Evolutionary conservation across 2,329 filamentous ascomycete species (phyloP), one percentile per base, ranked within the genome.

Genomic region (Talaromyces amestolkiae): DNA sequence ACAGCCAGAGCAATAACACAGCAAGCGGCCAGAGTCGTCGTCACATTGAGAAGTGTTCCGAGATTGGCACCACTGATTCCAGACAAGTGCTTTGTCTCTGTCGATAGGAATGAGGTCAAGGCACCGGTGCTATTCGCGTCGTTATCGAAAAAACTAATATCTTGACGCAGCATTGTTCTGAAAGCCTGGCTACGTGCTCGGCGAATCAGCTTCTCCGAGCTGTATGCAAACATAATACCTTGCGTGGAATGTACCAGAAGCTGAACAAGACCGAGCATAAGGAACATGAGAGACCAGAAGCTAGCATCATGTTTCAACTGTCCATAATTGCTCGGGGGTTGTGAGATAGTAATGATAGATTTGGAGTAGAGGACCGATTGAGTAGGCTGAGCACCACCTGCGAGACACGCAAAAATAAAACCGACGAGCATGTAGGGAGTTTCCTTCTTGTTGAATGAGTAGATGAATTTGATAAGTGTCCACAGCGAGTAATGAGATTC

Each of bases 41-140:
- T 78, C 39, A 94, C 91, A 75, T 92, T 89, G 51, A 96, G 81
- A 65, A 98, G 85, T 9, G 94, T 96, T 65, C 93, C 93, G 1
- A 98, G 85, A 0, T 93, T 97, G 33, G 89, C 88, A 56, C 94
- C 95, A 69, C 91, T 93, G 56, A 98, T 87, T 15, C 95, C 93
- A 17, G 93, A 90, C 35, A 97, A 84, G 73, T 96, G 90, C 0
- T 92, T 97, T 0, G 93, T 93, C 78, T 97, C 91, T 0, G 92
- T 96, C 2, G 91, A 93, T 13, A 97, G 82, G 79, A 96, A 95
- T 0, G 91, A 92, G 0, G 93, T 97, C 71, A 99, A 81, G 0
- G 93, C 90, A 69, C 95, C 95, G 7, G 92, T 89, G 7, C 91
- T 93, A 76, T 98, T 96, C 76, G 95, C 90, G 68, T 96, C 91